Conservation (phyloP, 1,284 basidiomycete species). For the Athelia sp. region DNA sequence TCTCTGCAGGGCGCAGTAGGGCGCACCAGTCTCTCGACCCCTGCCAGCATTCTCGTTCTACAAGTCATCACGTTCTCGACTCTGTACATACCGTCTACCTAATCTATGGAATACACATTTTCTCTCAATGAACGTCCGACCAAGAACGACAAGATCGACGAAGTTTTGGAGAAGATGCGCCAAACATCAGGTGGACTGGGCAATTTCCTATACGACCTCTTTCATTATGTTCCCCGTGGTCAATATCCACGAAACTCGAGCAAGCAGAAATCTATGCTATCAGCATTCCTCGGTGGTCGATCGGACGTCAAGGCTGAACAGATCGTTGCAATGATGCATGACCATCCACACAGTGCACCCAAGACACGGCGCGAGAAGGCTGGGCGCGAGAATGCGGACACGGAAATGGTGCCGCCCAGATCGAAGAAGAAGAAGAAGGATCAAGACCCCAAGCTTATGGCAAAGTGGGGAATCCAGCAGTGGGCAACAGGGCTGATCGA, state of each 20-base stretch:
- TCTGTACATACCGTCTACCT: too few species aligned
- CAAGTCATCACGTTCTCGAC: too few species aligned
- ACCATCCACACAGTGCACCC: background rate
- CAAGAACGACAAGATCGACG: background rate
- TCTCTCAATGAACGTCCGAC: too few species aligned
- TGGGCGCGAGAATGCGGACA: too few species aligned
- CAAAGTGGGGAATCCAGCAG: too few species aligned
- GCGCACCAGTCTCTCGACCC: too few species aligned
- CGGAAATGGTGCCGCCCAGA: too few species aligned
- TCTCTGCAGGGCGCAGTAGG: too few species aligned
- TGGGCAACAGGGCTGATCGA: too few species aligned
- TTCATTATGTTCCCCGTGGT: background rate
- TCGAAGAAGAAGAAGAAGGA: too few species aligned
- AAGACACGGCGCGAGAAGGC: background rate
- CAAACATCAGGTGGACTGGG: background rate
- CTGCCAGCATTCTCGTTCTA: too few species aligned
- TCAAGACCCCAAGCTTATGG: constrained; percentile 3
- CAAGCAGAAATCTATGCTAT: background rate
- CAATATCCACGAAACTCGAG: background rate
- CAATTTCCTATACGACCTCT: background rate
- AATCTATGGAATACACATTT: too few species aligned
- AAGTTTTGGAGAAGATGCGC: background rate
- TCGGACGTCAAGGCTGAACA: background rate
- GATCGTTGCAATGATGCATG: background rate
- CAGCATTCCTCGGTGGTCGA: background rate